These are phyloP conservation scores for Chrysoporthe cubensis DNA, from an alignment of 2,329 filamentous ascomycete genomes.

Conservation along the genomic window DNA sequence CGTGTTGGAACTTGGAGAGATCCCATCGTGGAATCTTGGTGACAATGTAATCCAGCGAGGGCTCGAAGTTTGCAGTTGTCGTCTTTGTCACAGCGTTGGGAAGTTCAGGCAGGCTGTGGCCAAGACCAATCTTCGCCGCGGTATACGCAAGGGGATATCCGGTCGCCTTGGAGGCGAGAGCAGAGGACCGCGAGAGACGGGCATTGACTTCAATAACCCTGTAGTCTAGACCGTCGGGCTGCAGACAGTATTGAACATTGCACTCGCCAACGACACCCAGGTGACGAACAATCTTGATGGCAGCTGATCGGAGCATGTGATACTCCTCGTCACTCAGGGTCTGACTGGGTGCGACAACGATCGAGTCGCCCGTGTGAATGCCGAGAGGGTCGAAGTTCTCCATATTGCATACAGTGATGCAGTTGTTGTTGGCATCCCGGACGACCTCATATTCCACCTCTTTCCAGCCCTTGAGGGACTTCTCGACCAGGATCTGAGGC, in stretches of 20 bases:
- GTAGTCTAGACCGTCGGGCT: conserved; percentile 93
- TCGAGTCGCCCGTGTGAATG: conserved; percentile 97
- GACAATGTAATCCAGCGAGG: conserved; percentile 95
- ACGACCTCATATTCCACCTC: conserved; percentile 99
- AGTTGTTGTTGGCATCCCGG: conserved; percentile 93
- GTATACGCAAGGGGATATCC: conserved; percentile 97
- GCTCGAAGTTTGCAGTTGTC: conserved; percentile 98
- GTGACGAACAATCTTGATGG: conserved; percentile 95
- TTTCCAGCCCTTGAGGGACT: conserved; percentile 99
- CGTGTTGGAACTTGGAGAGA: conserved; percentile 97
- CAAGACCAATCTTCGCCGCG: conserved; percentile 96
- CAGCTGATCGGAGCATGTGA: conserved; percentile 97
- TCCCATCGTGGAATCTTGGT: conserved; percentile 99
- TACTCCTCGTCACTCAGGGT: conserved; percentile 97
- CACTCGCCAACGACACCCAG: conserved; percentile 97
- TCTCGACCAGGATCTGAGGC: conserved; percentile 96
- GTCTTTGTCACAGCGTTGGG: conserved; percentile 99
- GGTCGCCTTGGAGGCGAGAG: conserved; percentile 94
- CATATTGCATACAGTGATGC: conserved; percentile 99
- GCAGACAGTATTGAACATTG: conserved; percentile 97
- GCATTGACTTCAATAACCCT: conserved; percentile 99
- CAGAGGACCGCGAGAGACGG: conserved; percentile 91
- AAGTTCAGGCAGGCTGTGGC: conserved; percentile 91
- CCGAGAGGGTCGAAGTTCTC: conserved; percentile 99
- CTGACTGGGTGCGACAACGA: conserved; percentile 96